Conservation (phyloP, 192 early-diverging fungal genomes). For the Coemansia furcata region DNA sequence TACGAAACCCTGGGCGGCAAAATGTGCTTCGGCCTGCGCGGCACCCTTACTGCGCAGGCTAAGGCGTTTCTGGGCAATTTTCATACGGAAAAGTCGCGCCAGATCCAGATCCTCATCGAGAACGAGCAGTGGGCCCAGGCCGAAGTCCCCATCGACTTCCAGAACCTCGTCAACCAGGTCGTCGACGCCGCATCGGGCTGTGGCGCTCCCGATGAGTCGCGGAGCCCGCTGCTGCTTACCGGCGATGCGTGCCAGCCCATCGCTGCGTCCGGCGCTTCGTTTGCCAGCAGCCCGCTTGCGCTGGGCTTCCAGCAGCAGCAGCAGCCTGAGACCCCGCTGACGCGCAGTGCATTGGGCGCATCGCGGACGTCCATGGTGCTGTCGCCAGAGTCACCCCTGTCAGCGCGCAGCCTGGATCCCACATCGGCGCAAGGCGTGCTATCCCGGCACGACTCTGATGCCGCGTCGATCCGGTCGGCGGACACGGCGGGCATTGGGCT, state of each 20-base stretch:
- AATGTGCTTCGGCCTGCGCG: constrained; percentile 88
- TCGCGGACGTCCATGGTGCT: background rate
- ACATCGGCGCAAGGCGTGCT: background rate
- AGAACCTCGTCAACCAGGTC: constrained; percentile 75
- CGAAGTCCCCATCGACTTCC: constrained; percentile 93
- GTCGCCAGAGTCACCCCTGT: constrained; percentile 4
- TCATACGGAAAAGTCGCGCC: constrained; percentile 88
- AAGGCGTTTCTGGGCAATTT: constrained; percentile 91
- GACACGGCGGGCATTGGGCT: constrained; percentile 56
- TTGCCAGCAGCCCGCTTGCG: constrained; percentile 16
- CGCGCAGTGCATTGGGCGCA: background rate
- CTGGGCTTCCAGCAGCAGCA: constrained; percentile 3
- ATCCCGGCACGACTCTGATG: constrained; percentile 35
- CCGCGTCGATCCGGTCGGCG: constrained; percentile 35
- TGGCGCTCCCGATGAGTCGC: background rate
- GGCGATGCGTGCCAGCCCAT: background rate
- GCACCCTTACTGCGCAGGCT: constrained; percentile 85
- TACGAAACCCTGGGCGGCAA: constrained; percentile 78
- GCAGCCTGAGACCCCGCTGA: background rate
- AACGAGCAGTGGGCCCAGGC: constrained; percentile 96
- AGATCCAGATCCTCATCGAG: constrained; percentile 83
- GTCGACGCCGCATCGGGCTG: constrained; percentile 46
- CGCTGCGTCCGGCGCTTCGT: background rate
- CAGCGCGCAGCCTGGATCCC: constrained; percentile 17
- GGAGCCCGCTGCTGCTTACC: constrained; percentile 11